Evolutionary conservation across 177 flowering plant species (phyloP), one percentile per base, ranked within the genome.

Genomic region (Tripterygium wilfordii): DNA sequence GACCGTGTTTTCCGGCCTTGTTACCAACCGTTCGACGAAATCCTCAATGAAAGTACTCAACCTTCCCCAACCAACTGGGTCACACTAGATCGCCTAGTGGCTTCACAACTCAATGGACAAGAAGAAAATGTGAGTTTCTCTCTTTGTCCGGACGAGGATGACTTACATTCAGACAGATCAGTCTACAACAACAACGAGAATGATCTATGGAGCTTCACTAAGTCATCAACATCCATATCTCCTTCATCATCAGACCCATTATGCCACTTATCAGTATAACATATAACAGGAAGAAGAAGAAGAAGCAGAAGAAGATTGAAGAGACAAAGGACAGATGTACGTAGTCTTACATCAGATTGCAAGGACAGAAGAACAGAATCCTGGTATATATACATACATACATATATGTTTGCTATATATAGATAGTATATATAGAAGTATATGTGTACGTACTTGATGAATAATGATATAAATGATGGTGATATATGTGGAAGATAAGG

Each of bases 101-200:
- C 89, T 0, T 74, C 80, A 1, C 92, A 83, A 49, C 89, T 85
- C 20, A 79, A 83, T 36, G 79, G 80, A 14, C 73, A 68, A n/a
- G n/a, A n/a, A n/a, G 33, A 30, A 6, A 7, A 30, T 30, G 8
- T 53, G 48, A 38, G 29, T 18, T 67, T 68, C 35, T 41, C 59
- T 45, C 54, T 63, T 31, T 51, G 62, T 21, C 58, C 63, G 17
- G 63, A 67, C 27, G 54, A 67, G 25, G 59, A 58, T 16, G 57
- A 56, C 71, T n/a, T n/a, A n/a, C n/a, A n/a, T n/a, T 2, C 70
- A 67, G 36, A 66, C 37, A n/a, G n/a, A n/a, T n/a, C n/a, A n/a
- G n/a, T n/a, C n/a, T n/a, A n/a, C 29, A 61, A 47, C 32, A 50
- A 31, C 65, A 57, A 53, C 48, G 79, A 77, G 25, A 60, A 63